phyloP scores from a whole-genome alignment of 2,329 filamentous ascomycete genomes.

The Aureobasidium uvarum region DNA sequence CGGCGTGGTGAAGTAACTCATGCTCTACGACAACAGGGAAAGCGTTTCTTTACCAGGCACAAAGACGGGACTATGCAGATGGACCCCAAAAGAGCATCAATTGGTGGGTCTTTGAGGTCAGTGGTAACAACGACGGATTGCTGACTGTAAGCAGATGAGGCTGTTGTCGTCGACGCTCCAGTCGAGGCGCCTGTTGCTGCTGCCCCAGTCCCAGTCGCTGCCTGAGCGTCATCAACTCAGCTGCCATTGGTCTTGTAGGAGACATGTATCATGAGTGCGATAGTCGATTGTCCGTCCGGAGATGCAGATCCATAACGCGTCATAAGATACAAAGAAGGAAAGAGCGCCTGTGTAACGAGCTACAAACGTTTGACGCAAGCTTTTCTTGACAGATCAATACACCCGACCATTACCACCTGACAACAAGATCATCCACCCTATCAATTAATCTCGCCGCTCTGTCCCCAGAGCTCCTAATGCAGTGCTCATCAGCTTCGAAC shows the following conservation, averaged over 20 bases:
- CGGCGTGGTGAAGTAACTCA: conserved; percentile 21
- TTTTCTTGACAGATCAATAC: neutral
- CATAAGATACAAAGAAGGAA: neutral
- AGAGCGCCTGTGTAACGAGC: neutral
- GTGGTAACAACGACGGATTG: no score
- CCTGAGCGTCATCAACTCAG: neutral
- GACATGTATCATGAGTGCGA: neutral
- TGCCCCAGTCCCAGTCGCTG: conserved; percentile 16
- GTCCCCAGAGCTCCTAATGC: neutral
- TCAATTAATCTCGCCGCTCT: neutral
- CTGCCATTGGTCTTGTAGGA: neutral
- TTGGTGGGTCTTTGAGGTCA: neutral
- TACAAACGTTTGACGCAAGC: neutral
- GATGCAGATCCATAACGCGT: neutral
- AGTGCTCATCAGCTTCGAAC: neutral
- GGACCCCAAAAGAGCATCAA: conserved; percentile 5
- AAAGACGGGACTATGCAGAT: conserved; percentile 25
- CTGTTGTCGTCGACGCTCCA: neutral
- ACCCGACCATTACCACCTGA: neutral
- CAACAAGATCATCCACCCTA: neutral
- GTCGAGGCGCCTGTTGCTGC: neutral
- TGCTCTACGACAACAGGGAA: conserved; percentile 15
- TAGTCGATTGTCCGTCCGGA: neutral
- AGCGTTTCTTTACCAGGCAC: conserved; percentile 15
- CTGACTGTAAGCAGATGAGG: neutral